Base-by-base conservation (phyloP, 495 filamentous ascomycete genomes). In the Paragyromitra xinjiangensis region DNA sequence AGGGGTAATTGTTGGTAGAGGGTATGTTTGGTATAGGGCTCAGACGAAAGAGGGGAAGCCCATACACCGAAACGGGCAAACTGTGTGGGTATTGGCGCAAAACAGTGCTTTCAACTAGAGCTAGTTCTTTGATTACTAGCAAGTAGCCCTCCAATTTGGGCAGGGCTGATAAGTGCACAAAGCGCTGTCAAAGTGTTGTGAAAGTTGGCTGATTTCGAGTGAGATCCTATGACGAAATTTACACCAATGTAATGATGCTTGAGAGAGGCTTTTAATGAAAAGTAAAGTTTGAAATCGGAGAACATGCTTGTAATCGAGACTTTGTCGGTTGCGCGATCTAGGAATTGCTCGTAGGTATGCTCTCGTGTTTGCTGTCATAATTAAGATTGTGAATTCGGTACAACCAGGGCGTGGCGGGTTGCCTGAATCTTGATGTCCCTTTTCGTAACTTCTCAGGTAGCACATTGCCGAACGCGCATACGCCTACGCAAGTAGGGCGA, bases 381-480 rank as follows among this genome's bases (percentile, higher is more conserved):
- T 29, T 6, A 29, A n/a, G n/a, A 51, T 51, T 1, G 42, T 19
- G 22, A 34, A 65, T 16, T 6, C 14, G 12, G 8, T 14, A 48
- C 22, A 51, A 24, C n/a, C 7, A 50, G 24, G 14, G 64, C 22
- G 64, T 67, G 64, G 64, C 2, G 22, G 64, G 64, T 42, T 67
- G 64, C 64, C 64, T 67, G 64, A 67, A 66, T 66, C 44, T 67
- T 19, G 11, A 53, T 55, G 19, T 19, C 29, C 29, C 29, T 34
- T 34, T 34, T 34, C 2, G 29, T 34, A 34, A 34, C 3, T 34
- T 34, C 29, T 34, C 29, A 34, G 29, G 29, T 34, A 34, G 29
- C 29, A 34, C 29, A 34, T 34, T 34, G 29, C 29, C 29, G 29
- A 34, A 34, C 29, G 29, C 29, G 29, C 29, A 34, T 34, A 34